phyloP scores from a whole-genome alignment of 441 rosid species.

The Croton setiger region DNA sequence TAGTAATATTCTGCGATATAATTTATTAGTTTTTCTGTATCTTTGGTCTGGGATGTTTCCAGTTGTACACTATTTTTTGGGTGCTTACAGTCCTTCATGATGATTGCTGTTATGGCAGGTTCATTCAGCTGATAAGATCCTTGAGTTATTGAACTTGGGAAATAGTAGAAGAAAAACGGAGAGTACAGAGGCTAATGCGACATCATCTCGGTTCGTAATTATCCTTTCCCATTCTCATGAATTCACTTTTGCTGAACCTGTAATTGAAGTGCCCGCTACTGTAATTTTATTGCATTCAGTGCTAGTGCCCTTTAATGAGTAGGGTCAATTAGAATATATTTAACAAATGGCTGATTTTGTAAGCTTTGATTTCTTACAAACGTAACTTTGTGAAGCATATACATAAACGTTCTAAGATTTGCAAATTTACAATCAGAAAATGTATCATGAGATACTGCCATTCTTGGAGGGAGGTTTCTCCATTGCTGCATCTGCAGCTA shows the following conservation, averaged over 20 bases:
- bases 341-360: background rate
- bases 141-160: conserved; percentile 86
- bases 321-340: background rate
- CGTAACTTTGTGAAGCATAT: background rate
- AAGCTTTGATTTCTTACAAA: background rate
- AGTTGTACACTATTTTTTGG: background rate
- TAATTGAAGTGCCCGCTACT: background rate
- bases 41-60: background rate
- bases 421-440: background rate
- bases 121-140: conserved; percentile 81
- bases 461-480: background rate
- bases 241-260: background rate
- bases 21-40: background rate
- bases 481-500: background rate
- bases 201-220: conserved; percentile 68
- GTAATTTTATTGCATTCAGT: background rate
- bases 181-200: conserved; percentile 83
- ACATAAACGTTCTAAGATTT: background rate
- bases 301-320: background rate
- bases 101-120: conserved; percentile 45
- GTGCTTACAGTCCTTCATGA: conserved; percentile 19
- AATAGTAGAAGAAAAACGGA: conserved; percentile 88
- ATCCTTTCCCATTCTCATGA: conserved; percentile 9
- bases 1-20: background rate
- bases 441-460: background rate